Evolutionary conservation across 2,329 filamentous ascomycete genomes (phyloP).

Genomic region (Epichloe scottii): DNA sequence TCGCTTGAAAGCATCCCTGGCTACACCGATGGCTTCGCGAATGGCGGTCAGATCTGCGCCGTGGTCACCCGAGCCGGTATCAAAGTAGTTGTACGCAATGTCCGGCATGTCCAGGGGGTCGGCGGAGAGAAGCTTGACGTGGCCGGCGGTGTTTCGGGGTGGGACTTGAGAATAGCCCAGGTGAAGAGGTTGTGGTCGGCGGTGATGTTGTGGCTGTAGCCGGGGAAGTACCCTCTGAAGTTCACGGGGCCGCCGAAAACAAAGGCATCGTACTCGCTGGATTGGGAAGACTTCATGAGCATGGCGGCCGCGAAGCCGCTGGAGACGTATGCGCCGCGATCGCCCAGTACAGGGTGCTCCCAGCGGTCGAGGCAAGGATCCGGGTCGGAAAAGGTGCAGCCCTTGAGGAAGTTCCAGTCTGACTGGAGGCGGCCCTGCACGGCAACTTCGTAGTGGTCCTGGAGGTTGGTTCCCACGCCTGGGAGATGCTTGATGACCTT

Average conservation of each 20-base stretch:
- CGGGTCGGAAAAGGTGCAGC: conserved; percentile 17
- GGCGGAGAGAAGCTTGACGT: conserved; percentile 44
- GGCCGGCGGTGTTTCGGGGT: conserved; percentile 48
- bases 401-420: conserved; percentile 6
- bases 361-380: conserved; percentile 25
- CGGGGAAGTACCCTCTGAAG: conserved; percentile 18
- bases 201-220: conserved; percentile 11
- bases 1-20: conserved; percentile 27
- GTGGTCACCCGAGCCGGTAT: conserved; percentile 33
- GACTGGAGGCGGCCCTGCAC: conserved; percentile 9
- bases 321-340: conserved; percentile 13
- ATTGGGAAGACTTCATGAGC: conserved; percentile 16
- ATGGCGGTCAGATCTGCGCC: conserved; percentile 39
- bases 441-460: conserved; percentile 18
- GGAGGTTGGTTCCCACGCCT: conserved; percentile 46
- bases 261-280: conserved; percentile 18
- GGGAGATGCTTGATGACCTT: conserved; percentile 42
- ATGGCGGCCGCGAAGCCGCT: conserved; percentile 13
- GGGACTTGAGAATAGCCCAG: conserved; percentile 41
- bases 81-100: conserved; percentile 52
- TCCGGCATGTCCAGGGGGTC: conserved; percentile 52
- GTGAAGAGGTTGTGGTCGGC: conserved; percentile 22
- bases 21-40: conserved; percentile 40
- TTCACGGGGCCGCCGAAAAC: conserved; percentile 16
- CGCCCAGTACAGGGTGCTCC: conserved; percentile 6